A percentile compares a stretch with the other conserved stretches of the same genome.
These are phyloP conservation scores for Forsythia viridissima DNA, from an alignment of 257 asterid genomes.

Conservation along the genomic window DNA sequence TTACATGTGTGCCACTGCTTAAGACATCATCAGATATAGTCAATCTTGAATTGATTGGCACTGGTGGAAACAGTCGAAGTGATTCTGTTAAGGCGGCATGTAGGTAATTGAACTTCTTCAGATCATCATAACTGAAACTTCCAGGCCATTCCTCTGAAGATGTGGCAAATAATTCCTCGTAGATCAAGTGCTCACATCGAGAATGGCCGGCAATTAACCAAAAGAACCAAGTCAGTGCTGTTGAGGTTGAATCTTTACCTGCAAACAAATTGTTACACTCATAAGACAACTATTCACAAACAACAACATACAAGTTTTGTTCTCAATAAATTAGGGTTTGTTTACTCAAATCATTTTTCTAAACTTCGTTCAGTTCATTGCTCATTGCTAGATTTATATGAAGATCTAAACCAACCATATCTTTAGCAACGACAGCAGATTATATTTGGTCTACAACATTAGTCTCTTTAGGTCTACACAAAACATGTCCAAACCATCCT, in stretches of 20 bases:
- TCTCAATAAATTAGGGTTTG: background rate
- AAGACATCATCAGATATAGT: slow-evolving; percentile 24
- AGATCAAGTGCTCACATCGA: slow-evolving; percentile 26
- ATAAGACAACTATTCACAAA: background rate
- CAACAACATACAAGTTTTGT: background rate
- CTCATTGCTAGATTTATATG: background rate
- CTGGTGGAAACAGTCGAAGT: slow-evolving; percentile 44
- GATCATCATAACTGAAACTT: slow-evolving; percentile 31
- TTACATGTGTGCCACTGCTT: slow-evolving; percentile 31
- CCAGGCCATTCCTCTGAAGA: slow-evolving; percentile 11
- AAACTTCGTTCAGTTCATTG: background rate
- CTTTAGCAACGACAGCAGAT: background rate
- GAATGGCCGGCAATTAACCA: slow-evolving; percentile 45
- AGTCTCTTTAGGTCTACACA: background rate
- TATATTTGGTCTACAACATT: background rate
- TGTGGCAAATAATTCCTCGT: slow-evolving; percentile 22
- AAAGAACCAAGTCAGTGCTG: slow-evolving; percentile 48
- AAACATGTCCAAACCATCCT: background rate
- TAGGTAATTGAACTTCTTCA: slow-evolving; percentile 36
- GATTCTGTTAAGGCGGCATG: slow-evolving; percentile 44
- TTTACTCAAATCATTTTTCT: background rate
- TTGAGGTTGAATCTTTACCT: slow-evolving; percentile 46
- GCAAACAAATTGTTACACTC: slow-evolving; percentile 2
- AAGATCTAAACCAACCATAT: background rate
- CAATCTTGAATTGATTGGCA: slow-evolving; percentile 43